Conservation (phyloP, 768 basidiomycete genomes). For the Antrodiella citrinella region DNA sequence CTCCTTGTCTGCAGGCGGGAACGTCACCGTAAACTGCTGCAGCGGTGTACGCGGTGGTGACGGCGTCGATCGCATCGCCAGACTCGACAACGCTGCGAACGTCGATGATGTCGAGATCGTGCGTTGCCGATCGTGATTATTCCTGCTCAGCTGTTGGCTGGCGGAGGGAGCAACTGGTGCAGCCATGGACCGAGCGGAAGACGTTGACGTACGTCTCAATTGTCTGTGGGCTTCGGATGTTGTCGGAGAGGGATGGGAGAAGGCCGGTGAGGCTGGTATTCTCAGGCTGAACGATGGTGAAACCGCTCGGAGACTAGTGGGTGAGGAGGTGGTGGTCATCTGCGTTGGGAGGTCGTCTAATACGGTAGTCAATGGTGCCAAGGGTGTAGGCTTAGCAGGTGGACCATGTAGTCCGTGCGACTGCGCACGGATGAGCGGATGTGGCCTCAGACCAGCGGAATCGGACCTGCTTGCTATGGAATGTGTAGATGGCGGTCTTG, state of each 20-base stretch:
- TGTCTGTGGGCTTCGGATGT: slow-evolving; percentile 20
- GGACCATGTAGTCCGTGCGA: slow-evolving; percentile 46
- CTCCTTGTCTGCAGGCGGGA: slow-evolving; percentile 54
- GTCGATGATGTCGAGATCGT: slow-evolving; percentile 22
- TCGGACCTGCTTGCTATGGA: slow-evolving; percentile 36
- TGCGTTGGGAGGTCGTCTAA: slow-evolving; percentile 41
- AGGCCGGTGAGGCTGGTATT: slow-evolving; percentile 24
- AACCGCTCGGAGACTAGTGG: slow-evolving; percentile 20
- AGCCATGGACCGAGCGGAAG: slow-evolving; percentile 50
- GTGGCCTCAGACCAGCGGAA: slow-evolving; percentile 43
- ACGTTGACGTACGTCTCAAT: slow-evolving; percentile 44
- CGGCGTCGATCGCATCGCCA: slow-evolving; percentile 16
- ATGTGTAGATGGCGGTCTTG: slow-evolving; percentile 58
- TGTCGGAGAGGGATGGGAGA: slow-evolving; percentile 19
- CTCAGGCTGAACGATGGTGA: slow-evolving; percentile 32
- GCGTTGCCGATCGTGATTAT: slow-evolving; percentile 22
- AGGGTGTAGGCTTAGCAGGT: slow-evolving; percentile 35
- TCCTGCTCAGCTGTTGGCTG: slow-evolving; percentile 14
- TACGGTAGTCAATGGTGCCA: slow-evolving; percentile 51
- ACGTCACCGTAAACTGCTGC: slow-evolving; percentile 47
- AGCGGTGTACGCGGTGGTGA: slow-evolving; percentile 23
- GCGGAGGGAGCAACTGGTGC: slow-evolving; percentile 35
- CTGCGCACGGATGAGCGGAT: slow-evolving; percentile 70
- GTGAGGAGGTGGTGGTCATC: slow-evolving; percentile 31
- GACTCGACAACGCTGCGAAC: slow-evolving; percentile 20